Conservation (phyloP, 2,329 filamentous ascomycete species). For the Scorias spongiosa region DNA sequence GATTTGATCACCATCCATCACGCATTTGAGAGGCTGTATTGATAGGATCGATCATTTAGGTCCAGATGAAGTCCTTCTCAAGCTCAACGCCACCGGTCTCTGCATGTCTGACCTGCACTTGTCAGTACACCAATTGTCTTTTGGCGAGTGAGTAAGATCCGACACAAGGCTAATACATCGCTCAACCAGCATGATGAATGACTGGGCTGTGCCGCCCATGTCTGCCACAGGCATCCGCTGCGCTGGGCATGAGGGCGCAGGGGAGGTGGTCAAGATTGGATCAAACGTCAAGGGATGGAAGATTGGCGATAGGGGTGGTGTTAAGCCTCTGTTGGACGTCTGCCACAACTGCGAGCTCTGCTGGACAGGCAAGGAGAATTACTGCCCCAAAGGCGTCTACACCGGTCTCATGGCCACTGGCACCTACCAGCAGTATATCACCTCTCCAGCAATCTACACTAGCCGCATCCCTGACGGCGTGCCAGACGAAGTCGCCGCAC, state of each 20-base stretch:
- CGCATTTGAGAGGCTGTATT: neutral
- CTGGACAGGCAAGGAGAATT: conserved; percentile 29
- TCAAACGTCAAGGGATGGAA: conserved; percentile 37
- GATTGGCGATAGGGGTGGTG: conserved; percentile 38
- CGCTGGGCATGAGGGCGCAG: conserved; percentile 38
- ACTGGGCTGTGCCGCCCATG: conserved; percentile 36
- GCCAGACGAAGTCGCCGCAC: conserved; percentile 39
- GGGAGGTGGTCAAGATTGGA: conserved; percentile 42
- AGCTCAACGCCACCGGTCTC: conserved; percentile 42
- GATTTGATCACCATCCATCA: conserved; percentile 1
- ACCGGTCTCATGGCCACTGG: conserved; percentile 31
- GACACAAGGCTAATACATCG: conserved; percentile 19
- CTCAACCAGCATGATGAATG: conserved; percentile 38
- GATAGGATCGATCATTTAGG: conserved; percentile 19
- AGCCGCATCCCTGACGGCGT: conserved; percentile 41
- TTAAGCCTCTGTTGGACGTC: conserved; percentile 37
- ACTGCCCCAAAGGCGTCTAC: conserved; percentile 31
- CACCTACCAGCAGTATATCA: conserved; percentile 45
- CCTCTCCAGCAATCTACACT: conserved; percentile 39
- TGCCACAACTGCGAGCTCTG: conserved; percentile 33
- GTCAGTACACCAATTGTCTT: conserved; percentile 1
- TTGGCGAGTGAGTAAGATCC: conserved; percentile 38
- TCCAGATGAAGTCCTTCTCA: conserved; percentile 40
- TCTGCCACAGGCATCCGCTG: conserved; percentile 20
- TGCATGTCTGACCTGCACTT: conserved; percentile 44